Base-by-base conservation (phyloP, 176 grass and related monocot genomes). In the Zoysia japonica region DNA sequence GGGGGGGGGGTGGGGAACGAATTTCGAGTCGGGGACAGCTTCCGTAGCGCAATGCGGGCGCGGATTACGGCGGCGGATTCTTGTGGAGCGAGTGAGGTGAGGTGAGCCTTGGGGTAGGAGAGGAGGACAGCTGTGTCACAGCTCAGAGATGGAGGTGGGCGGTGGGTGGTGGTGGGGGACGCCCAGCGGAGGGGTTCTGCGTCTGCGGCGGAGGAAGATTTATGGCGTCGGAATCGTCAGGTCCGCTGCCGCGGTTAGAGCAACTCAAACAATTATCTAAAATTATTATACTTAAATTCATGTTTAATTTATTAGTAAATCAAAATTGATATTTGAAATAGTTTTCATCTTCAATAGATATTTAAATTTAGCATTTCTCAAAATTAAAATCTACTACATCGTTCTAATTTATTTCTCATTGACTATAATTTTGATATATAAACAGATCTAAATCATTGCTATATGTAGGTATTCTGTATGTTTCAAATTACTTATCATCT, bases 101-200 rank as follows among this genome's bases (percentile, higher is more conserved):
- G 28, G 28, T 28, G 28, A 17, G 48, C 28, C 28, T 28, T 28
- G 83, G 60, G 82, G 87, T n/a, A n/a, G 78, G 78, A 74, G 82
- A 78, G 82, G 82, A 81, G 48, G 59, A 77, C 87, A 89, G 87
- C 82, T 85, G 80, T 85, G 78, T 28, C 78, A 82, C 87, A 89
- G 82, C 87, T 85, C 87, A 85, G 5, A 28, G 3, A 7, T 9
- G 3, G 9, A 28, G 66, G 9, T 36, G 57, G 19, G 35, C 0
- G 48, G 20, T 38, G 44, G 46, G 12, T 17, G 0, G 41, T 3
- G 51, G 41, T 3, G 51, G 64, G 75, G 76, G 63, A 56, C 70
- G 86, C 81, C 81, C 68, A 80, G 86, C 70, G 5, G 75, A 11
- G 16, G 45, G 14, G 71, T 8, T 16, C 63, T 77, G 20, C 59